Base-by-base conservation (phyloP, 2,329 filamentous ascomycete species). In the Meredithiella fracta region DNA sequence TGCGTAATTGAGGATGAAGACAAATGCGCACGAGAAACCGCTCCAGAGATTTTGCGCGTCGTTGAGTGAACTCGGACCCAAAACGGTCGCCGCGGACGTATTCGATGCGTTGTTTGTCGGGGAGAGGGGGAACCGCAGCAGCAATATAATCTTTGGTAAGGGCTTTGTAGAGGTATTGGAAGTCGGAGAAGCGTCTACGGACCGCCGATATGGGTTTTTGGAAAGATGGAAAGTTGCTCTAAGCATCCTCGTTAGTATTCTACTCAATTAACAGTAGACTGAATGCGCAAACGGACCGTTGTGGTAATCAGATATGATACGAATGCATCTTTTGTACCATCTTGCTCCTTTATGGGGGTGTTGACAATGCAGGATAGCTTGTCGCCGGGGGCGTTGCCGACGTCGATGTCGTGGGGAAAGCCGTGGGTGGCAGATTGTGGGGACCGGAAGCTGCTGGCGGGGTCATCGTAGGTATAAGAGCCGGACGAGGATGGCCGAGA, bases 91-190 rank as follows among this genome's bases (percentile, higher is more conserved):
- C 92, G 37, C 90, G 86, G 53, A 97, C 92, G 66, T 97, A 97
- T 66, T 95, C 89, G 86, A 98, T 95, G 70, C 94, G 94, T 74
- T 97, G 91, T 75, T 97, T 98, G 71, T 97, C 92, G 54, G 92
- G 92, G 55, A 98, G 75, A 50, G 92, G 92, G 29, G 92, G 92
- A 2, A 98, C 87, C 51, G 92, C 92, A 68, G 85, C 87, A 71
- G 88, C 86, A 59, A 89, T 87, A 64, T 88, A 97, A 67, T 96
- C 90, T 66, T 82, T 83, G 60, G 77, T 82, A 53, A 98, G 81
- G 31, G 86, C 83, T 70, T 94, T 96, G 73, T 87, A 96, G 60
- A 98, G 80, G 67, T 95, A 98, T 62, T 94, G 84, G 67, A 98
- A 98, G 72, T 98, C 92, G 63, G 91, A 97, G 71, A 96, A 98